Evolutionary conservation across 345 rosid species (phyloP).

Genomic region (Populus simonii): DNA sequence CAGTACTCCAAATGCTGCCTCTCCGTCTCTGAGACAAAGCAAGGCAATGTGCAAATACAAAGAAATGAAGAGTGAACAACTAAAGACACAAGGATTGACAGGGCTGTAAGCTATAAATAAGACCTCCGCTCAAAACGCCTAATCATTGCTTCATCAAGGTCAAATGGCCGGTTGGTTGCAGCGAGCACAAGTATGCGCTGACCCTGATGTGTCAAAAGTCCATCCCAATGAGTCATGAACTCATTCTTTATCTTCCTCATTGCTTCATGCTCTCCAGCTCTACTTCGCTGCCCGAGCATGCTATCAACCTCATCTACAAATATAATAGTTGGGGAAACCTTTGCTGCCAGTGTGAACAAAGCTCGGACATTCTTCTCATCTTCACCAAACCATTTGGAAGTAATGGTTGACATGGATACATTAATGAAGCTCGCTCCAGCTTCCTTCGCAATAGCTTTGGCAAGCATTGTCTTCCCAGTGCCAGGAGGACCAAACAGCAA

Average conservation of each 20-base stretch:
- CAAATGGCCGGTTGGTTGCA: conserved; percentile 94
- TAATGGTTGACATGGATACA: conserved; percentile 92
- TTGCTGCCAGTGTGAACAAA: conserved; percentile 80
- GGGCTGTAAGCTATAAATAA: neutral
- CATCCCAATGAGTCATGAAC: conserved; percentile 97
- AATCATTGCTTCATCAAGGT: conserved; percentile 91
- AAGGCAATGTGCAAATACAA: neutral
- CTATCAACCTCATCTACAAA: conserved; percentile 97
- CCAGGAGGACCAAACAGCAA: conserved; percentile 99
- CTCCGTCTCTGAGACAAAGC: neutral
- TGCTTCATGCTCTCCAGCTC: conserved; percentile 96
- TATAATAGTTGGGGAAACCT: conserved; percentile 87
- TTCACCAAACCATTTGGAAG: conserved; percentile 99
- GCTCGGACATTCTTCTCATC: conserved; percentile 97
- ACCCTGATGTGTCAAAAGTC: conserved; percentile 65
- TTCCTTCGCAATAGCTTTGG: conserved; percentile 92
- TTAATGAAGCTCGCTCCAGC: conserved; percentile 97
- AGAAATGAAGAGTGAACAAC: neutral
- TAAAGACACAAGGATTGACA: neutral
- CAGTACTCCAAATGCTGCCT: neutral
- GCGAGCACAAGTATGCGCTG: conserved; percentile 91
- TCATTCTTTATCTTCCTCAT: conserved; percentile 79
- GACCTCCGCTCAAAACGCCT: conserved; percentile 93
- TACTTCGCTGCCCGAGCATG: conserved; percentile 92
- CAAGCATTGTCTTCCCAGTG: conserved; percentile 95